A percentile compares a stretch with the other conserved stretches of the same genome.
Conservation (phyloP, 1,139 yeast genomes). For the Candida sojae region DNA sequence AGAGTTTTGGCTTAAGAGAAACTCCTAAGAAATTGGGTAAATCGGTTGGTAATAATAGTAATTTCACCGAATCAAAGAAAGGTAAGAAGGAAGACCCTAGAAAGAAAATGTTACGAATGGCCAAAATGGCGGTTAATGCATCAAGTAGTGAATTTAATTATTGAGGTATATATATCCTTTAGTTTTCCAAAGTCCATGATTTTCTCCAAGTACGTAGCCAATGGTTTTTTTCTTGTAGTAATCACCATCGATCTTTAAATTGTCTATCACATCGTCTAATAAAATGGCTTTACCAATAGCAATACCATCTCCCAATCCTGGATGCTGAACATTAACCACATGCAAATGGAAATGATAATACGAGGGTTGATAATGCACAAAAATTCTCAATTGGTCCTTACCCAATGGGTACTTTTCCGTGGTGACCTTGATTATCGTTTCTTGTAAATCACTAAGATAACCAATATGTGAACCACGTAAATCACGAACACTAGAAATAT, state of each 20-base stretch:
- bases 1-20: conserved; percentile 91
- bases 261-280: conserved; percentile 80
- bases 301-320: conserved; percentile 73
- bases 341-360: conserved; percentile 95
- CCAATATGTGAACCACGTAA: conserved; percentile 58
- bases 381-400: conserved; percentile 62
- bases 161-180: conserved; percentile 26
- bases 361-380: conserved; percentile 92
- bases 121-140: conserved; percentile 66
- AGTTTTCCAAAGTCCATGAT: conserved; percentile 72
- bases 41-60: conserved; percentile 27
- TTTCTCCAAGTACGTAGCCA: conserved; percentile 69
- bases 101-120: conserved; percentile 76
- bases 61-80: conserved; percentile 22
- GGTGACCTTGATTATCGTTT: conserved; percentile 49
- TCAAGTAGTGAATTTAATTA: conserved; percentile 75
- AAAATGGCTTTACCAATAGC: conserved; percentile 80
- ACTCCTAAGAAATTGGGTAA: conserved; percentile 79
- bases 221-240: conserved; percentile 41
- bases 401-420: conserved; percentile 37
- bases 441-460: conserved; percentile 51
- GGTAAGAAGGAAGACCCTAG: conserved; percentile 61
- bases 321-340: conserved; percentile 73
- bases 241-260: conserved; percentile 53
- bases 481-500: conserved; percentile 78